Base-by-base conservation (phyloP, 148 eudicot species). In the Rhododendron mucronatum region DNA sequence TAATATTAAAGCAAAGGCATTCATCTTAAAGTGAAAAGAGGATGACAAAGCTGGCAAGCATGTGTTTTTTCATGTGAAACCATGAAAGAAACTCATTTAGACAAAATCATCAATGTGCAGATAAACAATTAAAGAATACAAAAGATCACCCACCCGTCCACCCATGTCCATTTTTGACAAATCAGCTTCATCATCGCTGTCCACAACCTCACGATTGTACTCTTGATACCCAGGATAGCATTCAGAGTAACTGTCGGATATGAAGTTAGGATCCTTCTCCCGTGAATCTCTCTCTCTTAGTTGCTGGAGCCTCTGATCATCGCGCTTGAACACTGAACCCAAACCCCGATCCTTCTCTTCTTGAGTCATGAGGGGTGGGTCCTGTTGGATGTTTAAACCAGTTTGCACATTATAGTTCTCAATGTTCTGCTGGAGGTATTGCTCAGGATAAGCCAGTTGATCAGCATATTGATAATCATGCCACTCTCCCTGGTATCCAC, bases 131-230 rank as follows among this genome's bases (percentile, higher is more conserved):
- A 37, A 14, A 65, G 33, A 39, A 8, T 39, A 16, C 33, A 61
- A 57, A 81, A 65, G 79, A 86, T 57, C 78, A 90, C 99, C 90
- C 88, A 97, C 99, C 83, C 99, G 96, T 21, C 98, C 98, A 81
- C 99, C 99, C 99, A 97, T 97, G 89, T 97, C 99, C 99, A 97
- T 97, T 88, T 97, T 97, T 51, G 99, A 92, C 85, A 97, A 85
- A 89, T 97, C 99, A 69, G 86, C 99, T 90, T 97, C 99, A 87
- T 95, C 98, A 87, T 97, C 99, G 81, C 99, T 97, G 81, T 92
- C 98, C 51, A 94, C 98, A 76, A 97, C 77, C 92, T 97, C 99
- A 79, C 96, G 99, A 78, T 95, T 95, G 85, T 95, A 97, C 80
- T 94, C 97, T 88, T 97, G 99, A 89, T 97, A 97, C 21, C 98